phyloP scores from a whole-genome alignment of 108 stramenopile genomes.

The Cyclotella baltica region DNA sequence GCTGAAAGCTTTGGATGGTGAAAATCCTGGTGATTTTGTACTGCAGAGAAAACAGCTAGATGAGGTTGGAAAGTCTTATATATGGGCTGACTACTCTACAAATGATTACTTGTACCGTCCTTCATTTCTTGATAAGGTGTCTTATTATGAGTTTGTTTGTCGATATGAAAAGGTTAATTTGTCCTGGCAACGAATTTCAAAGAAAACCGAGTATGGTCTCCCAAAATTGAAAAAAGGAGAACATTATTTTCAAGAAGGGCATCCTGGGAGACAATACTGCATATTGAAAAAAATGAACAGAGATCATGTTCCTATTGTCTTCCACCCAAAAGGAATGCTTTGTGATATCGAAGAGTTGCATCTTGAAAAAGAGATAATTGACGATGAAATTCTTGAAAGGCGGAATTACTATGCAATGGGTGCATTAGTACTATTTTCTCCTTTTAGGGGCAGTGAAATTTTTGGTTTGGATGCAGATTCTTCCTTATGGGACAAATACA shows the following conservation, averaged over 20 bases:
- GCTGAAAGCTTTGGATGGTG: neutral
- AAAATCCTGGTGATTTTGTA: constrained; percentile 7
- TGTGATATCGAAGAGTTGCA: neutral
- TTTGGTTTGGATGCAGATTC: neutral
- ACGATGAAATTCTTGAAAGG: neutral
- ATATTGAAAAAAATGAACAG: neutral
- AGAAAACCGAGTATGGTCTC: neutral
- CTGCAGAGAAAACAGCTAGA: neutral
- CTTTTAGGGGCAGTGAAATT: neutral
- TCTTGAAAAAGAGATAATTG: neutral
- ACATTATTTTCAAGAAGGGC: neutral
- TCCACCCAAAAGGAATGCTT: neutral
- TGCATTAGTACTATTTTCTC: neutral
- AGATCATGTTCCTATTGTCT: neutral
- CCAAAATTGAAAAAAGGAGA: neutral
- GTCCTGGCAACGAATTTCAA: neutral
- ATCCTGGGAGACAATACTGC: neutral
- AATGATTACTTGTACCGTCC: neutral
- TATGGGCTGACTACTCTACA: neutral
- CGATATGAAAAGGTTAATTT: neutral
- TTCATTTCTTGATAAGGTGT: neutral
- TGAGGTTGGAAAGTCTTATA: neutral
- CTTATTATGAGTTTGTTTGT: neutral
- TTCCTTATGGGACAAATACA: neutral
- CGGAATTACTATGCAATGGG: neutral